Conservation (phyloP, 2,329 filamentous ascomycete species). For the Phoma sp. region DNA sequence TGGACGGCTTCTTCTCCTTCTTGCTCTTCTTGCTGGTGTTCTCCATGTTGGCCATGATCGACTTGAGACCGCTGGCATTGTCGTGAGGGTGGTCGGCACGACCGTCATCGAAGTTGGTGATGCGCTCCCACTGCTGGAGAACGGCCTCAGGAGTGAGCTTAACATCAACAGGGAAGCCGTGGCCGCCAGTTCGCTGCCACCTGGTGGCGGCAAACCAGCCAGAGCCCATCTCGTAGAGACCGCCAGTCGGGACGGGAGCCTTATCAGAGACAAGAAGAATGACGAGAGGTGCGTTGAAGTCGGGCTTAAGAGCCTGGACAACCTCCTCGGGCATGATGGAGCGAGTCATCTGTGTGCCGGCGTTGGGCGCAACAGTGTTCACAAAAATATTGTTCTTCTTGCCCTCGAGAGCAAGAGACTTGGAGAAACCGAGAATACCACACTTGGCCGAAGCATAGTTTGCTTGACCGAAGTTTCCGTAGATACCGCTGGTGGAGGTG, state of each 20-base stretch:
- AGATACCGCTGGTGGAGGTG: slow-evolving; percentile 94
- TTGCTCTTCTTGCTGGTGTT: slow-evolving; percentile 65
- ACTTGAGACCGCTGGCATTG: slow-evolving; percentile 76
- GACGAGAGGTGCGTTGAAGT: slow-evolving; percentile 94
- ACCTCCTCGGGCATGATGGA: slow-evolving; percentile 96
- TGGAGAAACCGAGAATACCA: slow-evolving; percentile 94
- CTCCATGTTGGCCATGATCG: slow-evolving; percentile 82
- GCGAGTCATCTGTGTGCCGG: slow-evolving; percentile 92
- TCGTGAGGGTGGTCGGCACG: slow-evolving; percentile 86
- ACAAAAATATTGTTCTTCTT: slow-evolving; percentile 97
- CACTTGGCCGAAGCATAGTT: slow-evolving; percentile 80
- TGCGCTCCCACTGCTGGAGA: slow-evolving; percentile 65
- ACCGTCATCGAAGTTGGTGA: slow-evolving; percentile 85
- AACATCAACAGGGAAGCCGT: slow-evolving; percentile 88
- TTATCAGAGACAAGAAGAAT: slow-evolving; percentile 86
- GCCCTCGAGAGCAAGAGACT: slow-evolving; percentile 89
- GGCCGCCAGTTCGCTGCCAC: slow-evolving; percentile 90
- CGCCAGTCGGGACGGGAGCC: slow-evolving; percentile 83
- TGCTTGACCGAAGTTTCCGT: slow-evolving; percentile 98
- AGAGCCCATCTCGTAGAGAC: slow-evolving; percentile 91
- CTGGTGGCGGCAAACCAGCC: slow-evolving; percentile 91
- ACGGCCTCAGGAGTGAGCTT: slow-evolving; percentile 81
- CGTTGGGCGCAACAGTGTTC: slow-evolving; percentile 98
- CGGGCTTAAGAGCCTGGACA: slow-evolving; percentile 98
- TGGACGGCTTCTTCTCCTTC: slow-evolving; percentile 52